A percentile compares a stretch with the other conserved stretches of the same genome.
Evolutionary conservation across 306 rosid genomes (phyloP).

Genomic region (Quercus dentata): DNA sequence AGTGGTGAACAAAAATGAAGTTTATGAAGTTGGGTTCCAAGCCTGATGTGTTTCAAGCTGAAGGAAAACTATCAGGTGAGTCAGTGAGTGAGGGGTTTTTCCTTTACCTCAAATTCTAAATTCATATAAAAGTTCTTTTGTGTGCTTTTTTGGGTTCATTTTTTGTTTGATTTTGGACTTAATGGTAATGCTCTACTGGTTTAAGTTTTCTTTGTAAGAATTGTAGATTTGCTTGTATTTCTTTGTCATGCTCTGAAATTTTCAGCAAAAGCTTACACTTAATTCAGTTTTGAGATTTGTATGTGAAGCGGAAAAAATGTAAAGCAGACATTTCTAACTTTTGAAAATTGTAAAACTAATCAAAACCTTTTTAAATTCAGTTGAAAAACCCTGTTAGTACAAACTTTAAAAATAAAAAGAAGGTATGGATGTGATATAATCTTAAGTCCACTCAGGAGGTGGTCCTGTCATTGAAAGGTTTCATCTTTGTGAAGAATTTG

Average conservation of each 20-base stretch:
- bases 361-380: background rate
- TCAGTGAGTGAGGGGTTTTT: background rate
- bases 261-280: background rate
- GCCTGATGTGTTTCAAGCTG: conserved; percentile 83
- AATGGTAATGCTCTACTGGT: background rate
- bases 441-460: conserved; percentile 33
- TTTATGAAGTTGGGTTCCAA: conserved; percentile 96
- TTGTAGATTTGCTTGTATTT: background rate
- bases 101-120: background rate
- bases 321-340: background rate
- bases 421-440: background rate
- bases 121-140: background rate
- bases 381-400: background rate
- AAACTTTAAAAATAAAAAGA: background rate
- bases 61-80: conserved; percentile 66
- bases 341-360: background rate
- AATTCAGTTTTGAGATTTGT: background rate
- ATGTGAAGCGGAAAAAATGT: background rate
- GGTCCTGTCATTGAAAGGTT: conserved; percentile 57
- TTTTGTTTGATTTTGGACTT: background rate
- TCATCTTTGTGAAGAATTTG: conserved; percentile 38
- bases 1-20: conserved; percentile 59
- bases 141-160: background rate
- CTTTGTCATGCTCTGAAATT: background rate
- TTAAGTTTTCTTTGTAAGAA: background rate